Base-by-base conservation (phyloP, 495 filamentous ascomycete species). In the Acidomyces sp. region DNA sequence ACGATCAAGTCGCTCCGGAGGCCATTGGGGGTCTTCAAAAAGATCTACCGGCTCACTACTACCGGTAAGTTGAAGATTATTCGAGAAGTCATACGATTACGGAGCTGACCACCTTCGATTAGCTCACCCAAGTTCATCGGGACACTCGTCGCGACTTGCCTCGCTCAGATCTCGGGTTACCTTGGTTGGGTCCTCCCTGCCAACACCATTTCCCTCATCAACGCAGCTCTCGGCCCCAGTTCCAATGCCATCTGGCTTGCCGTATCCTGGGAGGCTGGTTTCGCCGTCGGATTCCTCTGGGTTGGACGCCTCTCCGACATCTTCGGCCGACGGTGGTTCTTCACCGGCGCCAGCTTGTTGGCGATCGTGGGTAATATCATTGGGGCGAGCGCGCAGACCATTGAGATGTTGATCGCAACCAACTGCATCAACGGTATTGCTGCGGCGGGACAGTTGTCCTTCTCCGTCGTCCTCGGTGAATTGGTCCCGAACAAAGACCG, bases 401-500 rank as follows among this genome's bases (percentile, higher is more conserved):
- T 59, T 34, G 32, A 53, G 6, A 46, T 46, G 7, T 36, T 59
- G 19, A 54, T 59, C 37, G 55, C 29, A 9, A 52, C 52, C 16
- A 55, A 55, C 37, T 13, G 48, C 13, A 40, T 50, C 41, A 55
- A 48, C 34, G 56, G 56, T 10, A n/a, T 57, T 13, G 54, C 49
- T 23, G 49, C 49, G 22, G 46, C 56, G 3, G 60, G 55, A 1
- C 64, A 67, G 32, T 33, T 66, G 2, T 58, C 61, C 0, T 66
- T 60, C 43, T 42, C 43, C 21, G 52, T 57, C 30, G 35, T 53
- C 3, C 16, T 59, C 1, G 51, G 44, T 19, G 56, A 59, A 30
- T 35, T 59, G 13, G 52, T 59, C 10, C 56, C 56, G 28, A 57
- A 57, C 28, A 55, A 56, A 39, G 40, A 49, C 3, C 48, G 56